Conservation (phyloP, 257 asterid species). For the Solanum tacnaense region DNA sequence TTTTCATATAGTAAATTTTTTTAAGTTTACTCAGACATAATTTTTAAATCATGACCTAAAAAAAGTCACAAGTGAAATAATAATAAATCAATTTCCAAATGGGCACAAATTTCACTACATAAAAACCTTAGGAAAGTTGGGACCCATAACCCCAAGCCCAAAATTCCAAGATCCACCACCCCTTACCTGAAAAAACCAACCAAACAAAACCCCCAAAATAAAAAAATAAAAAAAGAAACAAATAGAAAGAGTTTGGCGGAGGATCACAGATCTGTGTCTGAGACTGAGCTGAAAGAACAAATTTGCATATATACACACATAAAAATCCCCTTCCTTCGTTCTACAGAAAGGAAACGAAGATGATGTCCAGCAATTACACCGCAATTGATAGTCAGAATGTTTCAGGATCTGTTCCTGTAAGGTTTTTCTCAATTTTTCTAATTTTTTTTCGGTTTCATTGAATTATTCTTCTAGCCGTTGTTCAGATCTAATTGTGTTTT, state of each 20-base stretch:
- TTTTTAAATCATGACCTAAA: not conserved
- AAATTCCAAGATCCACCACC: not conserved
- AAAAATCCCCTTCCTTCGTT: not conserved
- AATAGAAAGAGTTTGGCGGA: not conserved
- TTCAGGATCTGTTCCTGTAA: constrained; percentile 92
- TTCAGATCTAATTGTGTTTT: constrained; percentile 13
- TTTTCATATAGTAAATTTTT: not conserved
- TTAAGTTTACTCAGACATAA: not conserved
- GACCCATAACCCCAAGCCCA: not conserved
- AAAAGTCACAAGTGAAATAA: not conserved
- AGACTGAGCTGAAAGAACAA: not conserved
- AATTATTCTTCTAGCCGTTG: not conserved
- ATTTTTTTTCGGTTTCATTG: not conserved
- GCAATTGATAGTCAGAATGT: constrained; percentile 68
- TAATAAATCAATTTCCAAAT: not conserved
- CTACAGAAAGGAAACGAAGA: constrained; percentile 21
- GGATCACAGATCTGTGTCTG: constrained; percentile 13
- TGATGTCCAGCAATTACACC: constrained; percentile 93
- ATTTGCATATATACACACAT: not conserved
- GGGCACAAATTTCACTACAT: not conserved
- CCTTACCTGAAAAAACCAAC: not conserved
- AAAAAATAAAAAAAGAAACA: not conserved
- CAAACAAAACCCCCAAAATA: not conserved
- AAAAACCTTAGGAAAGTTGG: not conserved
- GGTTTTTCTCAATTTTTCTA: not conserved